Evolutionary conservation across 2,329 filamentous ascomycete genomes (phyloP).

Genomic region (Cordyceps cateniannulata): DNA sequence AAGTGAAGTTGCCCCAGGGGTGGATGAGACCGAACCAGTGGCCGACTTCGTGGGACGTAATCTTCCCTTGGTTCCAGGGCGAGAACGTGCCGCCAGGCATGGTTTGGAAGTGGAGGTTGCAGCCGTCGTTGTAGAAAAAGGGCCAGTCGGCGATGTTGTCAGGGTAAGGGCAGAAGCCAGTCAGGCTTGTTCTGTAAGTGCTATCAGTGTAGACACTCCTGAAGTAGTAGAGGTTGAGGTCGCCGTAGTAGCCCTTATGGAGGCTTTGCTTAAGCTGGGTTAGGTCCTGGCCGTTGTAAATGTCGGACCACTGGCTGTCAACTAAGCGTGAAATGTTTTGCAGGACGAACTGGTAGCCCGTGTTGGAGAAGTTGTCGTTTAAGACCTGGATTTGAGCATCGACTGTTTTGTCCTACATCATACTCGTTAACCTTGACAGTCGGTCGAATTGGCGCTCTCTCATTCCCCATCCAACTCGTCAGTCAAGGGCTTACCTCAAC

Average conservation of each 20-base stretch:
- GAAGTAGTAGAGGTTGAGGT: conserved; percentile 41
- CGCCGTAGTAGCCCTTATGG: conserved; percentile 31
- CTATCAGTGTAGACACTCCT: conserved; percentile 13
- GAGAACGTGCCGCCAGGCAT: conserved; percentile 28
- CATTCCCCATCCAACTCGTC: no score
- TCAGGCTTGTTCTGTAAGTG: neutral
- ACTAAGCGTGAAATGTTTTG: conserved; percentile 35
- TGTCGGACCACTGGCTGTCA: conserved; percentile 34
- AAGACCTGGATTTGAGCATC: conserved; percentile 21
- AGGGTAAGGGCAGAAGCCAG: neutral
- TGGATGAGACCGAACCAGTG: conserved; percentile 44
- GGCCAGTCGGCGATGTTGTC: conserved; percentile 16
- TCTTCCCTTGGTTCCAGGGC: conserved; percentile 29
- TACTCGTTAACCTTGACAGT: neutral
- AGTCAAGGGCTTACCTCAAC: neutral
- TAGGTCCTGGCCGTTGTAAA: conserved; percentile 23
- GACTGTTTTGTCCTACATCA: neutral
- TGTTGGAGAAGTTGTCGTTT: conserved; percentile 35
- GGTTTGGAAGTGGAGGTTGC: conserved; percentile 29
- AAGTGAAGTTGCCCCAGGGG: conserved; percentile 29
- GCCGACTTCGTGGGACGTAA: conserved; percentile 37
- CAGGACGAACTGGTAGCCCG: conserved; percentile 38
- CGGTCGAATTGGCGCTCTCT: no score
- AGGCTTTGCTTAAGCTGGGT: conserved; percentile 36
- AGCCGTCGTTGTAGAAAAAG: conserved; percentile 33